Evolutionary conservation across 257 asterid species (phyloP), one percentile per base, ranked within the genome.

Genomic region (Eustoma russellianum): DNA sequence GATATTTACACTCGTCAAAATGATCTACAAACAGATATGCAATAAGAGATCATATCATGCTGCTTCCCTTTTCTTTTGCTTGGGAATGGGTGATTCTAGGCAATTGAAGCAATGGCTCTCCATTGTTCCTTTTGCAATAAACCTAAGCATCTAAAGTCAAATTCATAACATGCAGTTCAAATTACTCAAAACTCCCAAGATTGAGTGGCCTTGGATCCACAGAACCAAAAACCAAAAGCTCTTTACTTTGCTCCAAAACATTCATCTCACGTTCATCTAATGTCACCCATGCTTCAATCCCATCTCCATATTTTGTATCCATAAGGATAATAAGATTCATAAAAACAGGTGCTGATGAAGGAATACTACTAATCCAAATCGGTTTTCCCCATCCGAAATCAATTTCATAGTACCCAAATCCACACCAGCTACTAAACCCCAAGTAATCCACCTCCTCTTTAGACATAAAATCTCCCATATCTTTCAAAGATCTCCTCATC

Each of bases 341-440:
- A 53, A 75, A 88, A 47, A 48, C 63, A 7, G 78, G 50, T 48
- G 75, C 74, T 13, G 80, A 68, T 8, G 83, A 59, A 45, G 79
- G 85, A 17, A 61, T 53, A 70, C 83, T 73, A 30, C 82, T 77
- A 5, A 85, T 82, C 92, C 95, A 88, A 1, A 61, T 24, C 1
- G 97, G 97, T 62, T 63, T 81, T 33, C 97, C 97, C 83, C 83
- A 88, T 50, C 97, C 94, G 54, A 88, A 85, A 65, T 88, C 89
- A 5, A 78, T 70, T 0, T 75, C 82, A 49, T 88, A 88, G 51
- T 77, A 83, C 5, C 88, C 92, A 44, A 83, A 65, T 52, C 76
- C 83, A 16, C 92, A 79, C 97, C 95, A 85, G 47, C 97, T 88
- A 2, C 80, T 78, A 59, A 85, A 82, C 2, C 83, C 88, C 35